phyloP scores from a whole-genome alignment of 148 eudicot genomes.

The Silene latifolia region DNA sequence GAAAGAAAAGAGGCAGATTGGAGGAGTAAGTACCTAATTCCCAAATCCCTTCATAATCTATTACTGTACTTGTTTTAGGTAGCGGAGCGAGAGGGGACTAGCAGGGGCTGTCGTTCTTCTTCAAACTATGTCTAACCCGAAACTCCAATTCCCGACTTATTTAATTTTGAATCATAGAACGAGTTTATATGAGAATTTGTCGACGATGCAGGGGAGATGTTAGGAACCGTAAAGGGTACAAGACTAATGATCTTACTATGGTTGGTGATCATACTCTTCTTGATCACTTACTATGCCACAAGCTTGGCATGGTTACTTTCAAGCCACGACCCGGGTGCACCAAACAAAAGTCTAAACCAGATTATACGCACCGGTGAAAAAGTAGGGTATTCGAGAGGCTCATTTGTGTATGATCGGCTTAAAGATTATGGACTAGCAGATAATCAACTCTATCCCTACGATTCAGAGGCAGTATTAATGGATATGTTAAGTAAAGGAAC shows the following conservation, averaged over 20 bases:
- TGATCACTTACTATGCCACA: conserved; percentile 7
- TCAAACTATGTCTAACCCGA: neutral
- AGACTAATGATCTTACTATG: conserved; percentile 25
- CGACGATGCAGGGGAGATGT: conserved; percentile 11
- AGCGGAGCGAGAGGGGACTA: too few relatives aligned
- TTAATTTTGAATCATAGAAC: too few relatives aligned
- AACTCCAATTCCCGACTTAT: neutral
- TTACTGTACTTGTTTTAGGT: too few relatives aligned
- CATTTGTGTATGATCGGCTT: conserved; percentile 4
- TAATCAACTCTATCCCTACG: neutral
- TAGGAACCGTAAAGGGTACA: conserved; percentile 9
- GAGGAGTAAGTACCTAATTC: neutral
- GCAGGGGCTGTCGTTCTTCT: too few relatives aligned
- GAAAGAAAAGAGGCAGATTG: neutral
- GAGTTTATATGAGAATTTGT: neutral
- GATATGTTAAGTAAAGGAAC: conserved; percentile 6
- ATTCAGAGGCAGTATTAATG: conserved; percentile 4
- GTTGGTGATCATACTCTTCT: neutral
- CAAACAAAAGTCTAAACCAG: conserved; percentile 6
- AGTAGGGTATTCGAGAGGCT: neutral
- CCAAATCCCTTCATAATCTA: too few relatives aligned
- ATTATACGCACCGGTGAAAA: conserved; percentile 5
- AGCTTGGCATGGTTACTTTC: neutral
- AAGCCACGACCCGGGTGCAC: neutral
- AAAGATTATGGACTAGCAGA: conserved; percentile 3